phyloP scores from a whole-genome alignment of 2,329 filamentous ascomycete species.

The Metarhizium humberi region DNA sequence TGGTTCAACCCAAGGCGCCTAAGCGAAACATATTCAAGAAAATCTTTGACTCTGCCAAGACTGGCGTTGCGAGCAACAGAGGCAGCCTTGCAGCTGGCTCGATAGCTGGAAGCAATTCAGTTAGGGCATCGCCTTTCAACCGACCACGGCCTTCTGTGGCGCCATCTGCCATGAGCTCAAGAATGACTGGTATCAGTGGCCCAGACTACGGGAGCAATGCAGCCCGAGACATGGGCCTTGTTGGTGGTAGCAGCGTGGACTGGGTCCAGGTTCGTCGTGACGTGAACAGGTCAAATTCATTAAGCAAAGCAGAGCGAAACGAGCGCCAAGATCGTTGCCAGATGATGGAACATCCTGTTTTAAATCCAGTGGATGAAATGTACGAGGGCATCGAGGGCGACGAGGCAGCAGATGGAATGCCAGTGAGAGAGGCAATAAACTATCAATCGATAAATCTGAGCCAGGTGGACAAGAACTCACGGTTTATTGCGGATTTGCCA shows the following conservation, averaged over 20 bases:
- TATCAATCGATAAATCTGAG: constrained; percentile 71
- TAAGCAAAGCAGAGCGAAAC: constrained; percentile 77
- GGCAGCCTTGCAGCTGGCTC: constrained; percentile 63
- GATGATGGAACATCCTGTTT: constrained; percentile 84
- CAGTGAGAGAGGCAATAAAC: constrained; percentile 73
- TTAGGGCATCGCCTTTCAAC: constrained; percentile 32
- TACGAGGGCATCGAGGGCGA: constrained; percentile 81
- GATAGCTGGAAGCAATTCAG: constrained; percentile 31
- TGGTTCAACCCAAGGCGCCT: constrained; percentile 66
- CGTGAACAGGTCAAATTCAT: constrained; percentile 87
- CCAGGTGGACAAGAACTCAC: constrained; percentile 90
- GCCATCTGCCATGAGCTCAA: constrained; percentile 36
- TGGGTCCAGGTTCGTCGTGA: constrained; percentile 98
- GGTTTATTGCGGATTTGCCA: constrained; percentile 78
- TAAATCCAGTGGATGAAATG: constrained; percentile 84
- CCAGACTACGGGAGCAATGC: constrained; percentile 35
- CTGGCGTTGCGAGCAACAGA: constrained; percentile 79
- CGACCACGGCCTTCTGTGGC: constrained; percentile 27
- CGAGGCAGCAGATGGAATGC: constrained; percentile 75
- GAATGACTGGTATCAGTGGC: constrained; percentile 24
- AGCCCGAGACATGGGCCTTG: constrained; percentile 62
- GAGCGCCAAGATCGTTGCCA: constrained; percentile 85
- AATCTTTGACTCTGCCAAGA: constrained; percentile 89
- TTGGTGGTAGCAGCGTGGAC: constrained; percentile 51
- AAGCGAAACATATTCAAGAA: constrained; percentile 93